Evolutionary conservation across 2,329 filamentous ascomycete species (phyloP).

Genomic region (Colletotrichum sojae): DNA sequence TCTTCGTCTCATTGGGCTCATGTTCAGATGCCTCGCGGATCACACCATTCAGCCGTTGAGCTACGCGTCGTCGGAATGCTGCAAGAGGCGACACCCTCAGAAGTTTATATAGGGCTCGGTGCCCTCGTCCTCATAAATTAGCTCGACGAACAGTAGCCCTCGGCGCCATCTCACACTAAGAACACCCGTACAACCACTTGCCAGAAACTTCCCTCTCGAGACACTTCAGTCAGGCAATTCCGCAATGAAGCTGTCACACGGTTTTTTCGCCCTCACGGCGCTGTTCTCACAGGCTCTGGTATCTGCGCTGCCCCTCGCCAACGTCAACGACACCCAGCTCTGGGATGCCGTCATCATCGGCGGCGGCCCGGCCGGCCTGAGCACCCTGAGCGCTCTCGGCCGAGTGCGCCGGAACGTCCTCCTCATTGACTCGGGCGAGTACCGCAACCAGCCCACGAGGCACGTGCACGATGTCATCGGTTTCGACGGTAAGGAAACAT

Average conservation of each 20-base stretch:
- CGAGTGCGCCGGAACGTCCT: conserved; percentile 69
- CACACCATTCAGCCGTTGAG: conserved; percentile 26
- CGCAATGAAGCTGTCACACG: conserved; percentile 21
- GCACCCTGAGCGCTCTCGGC: conserved; percentile 69
- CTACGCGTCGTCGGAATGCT: conserved; percentile 15
- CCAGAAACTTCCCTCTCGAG: not conserved
- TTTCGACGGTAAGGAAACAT: conserved; percentile 64
- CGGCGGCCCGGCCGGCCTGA: conserved; percentile 70
- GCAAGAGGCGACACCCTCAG: too few species aligned
- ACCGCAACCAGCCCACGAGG: conserved; percentile 69
- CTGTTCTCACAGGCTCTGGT: conserved; percentile 10
- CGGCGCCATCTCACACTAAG: not conserved
- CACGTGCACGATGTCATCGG: conserved; percentile 75
- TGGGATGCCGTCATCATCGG: conserved; percentile 72
- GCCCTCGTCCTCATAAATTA: not conserved
- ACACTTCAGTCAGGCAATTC: not conserved
- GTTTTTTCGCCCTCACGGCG: conserved; percentile 23
- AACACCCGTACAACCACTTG: not conserved
- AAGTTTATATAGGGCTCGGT: not conserved
- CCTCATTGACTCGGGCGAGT: conserved; percentile 71
- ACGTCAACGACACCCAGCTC: conserved; percentile 7
- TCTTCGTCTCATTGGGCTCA: conserved; percentile 15
- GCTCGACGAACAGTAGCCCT: not conserved
- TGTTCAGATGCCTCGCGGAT: conserved; percentile 26
- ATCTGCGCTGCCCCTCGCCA: conserved; percentile 12